Base-by-base conservation (phyloP, 2,329 filamentous ascomycete species). In the Fonsecaea erecta region DNA sequence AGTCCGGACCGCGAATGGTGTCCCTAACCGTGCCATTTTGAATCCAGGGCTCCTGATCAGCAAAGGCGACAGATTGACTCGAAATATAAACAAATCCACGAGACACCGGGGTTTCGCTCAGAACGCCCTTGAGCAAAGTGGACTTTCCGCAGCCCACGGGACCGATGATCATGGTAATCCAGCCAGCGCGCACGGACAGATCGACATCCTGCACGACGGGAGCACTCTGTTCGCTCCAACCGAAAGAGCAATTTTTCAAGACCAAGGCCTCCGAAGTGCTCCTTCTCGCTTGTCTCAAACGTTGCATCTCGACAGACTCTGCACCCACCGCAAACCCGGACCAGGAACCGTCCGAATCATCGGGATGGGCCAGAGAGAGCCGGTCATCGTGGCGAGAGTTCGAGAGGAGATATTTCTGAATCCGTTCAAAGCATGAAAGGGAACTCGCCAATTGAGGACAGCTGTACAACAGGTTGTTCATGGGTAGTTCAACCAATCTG, bases 241-340 rank as follows among this genome's bases (percentile, higher is more conserved):
- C 78, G 70, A 84, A 84, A 64, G 74, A 77, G 2, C 75, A 81
- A 37, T 80, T 74, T 70, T 81, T 76, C 18, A 84, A 21, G 14
- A 34, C 30, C 18, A 70, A 16, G 16, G 52, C 63, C 35, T 70
- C 63, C 16, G 58, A 46, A 1, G 51, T 18, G 32, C 51, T 53
- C 3, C 40, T 57, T 8, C 21, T 43, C 3, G 24, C 9, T 16
- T 32, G 16, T 18, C 52, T 24, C 21, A 67, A 28, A 16, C 8
- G 30, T 7, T 59, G 53, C 62, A 67, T 63, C 54, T 54, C 57
- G 24, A 69, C 59, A 30, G 54, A 52, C 12, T 65, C 58, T 7
- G 9, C 21, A 21, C 12, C 35, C n/a, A 16, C 16, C 12, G 28
- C n/a, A 21, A 7, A n/a, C 8, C n/a, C 53, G 3, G 37, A 30